Evolutionary conservation across 805 yeast species (phyloP).

Genomic region (Lipomyces chichibuensis): DNA sequence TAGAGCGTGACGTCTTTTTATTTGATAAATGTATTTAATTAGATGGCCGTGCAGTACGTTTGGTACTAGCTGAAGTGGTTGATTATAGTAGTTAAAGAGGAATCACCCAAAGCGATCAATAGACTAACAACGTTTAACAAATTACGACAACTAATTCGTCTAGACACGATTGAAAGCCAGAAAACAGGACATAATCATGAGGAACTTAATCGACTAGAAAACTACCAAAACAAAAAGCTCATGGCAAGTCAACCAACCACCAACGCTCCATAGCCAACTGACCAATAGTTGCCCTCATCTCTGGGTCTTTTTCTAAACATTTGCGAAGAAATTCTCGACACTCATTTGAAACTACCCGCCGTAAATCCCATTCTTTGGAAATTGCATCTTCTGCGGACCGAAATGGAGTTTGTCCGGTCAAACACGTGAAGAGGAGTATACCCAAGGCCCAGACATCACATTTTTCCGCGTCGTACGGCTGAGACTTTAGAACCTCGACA

Average conservation of each 20-base stretch:
- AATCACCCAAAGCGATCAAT: not conserved
- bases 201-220: not conserved
- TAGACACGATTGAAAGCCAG: not conserved
- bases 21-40: not conserved
- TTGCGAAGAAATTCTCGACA: conserved; percentile 23
- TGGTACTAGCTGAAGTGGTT: no score
- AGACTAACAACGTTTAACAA: not conserved
- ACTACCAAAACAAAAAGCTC: conserved; percentile 1
- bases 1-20: not conserved
- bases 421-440: conserved; percentile 29
- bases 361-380: conserved; percentile 26
- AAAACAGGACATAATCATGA: not conserved
- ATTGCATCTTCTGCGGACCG: conserved; percentile 32
- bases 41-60: not conserved
- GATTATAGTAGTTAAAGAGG: not conserved
- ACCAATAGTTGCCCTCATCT: conserved; percentile 23
- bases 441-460: conserved; percentile 36
- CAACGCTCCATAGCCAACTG: conserved; percentile 26
- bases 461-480: conserved; percentile 34
- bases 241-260: conserved; percentile 34
- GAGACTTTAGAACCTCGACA: conserved; percentile 29
- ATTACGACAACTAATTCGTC: not conserved
- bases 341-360: conserved; percentile 24
- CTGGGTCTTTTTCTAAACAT: conserved; percentile 30
- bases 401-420: conserved; percentile 36